phyloP scores from a whole-genome alignment of 2,329 filamentous ascomycete species.

The Trichoderma koningii region DNA sequence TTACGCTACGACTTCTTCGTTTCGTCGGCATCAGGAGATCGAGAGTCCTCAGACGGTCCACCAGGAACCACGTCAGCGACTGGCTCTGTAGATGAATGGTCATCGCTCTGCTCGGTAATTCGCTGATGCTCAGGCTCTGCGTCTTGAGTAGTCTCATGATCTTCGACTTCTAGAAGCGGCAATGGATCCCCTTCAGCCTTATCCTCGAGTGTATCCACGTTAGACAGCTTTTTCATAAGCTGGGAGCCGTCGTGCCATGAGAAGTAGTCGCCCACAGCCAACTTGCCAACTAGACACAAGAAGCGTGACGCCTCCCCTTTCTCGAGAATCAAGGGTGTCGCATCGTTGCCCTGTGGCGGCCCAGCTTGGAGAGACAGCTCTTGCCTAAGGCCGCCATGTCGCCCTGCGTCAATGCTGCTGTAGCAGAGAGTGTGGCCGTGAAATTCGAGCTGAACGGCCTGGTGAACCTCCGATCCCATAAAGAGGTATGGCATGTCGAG shows the following conservation, averaged over 20 bases:
- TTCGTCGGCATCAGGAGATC: neutral
- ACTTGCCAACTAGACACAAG: constrained; percentile 36
- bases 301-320: constrained; percentile 30
- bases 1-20: neutral
- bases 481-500: constrained; percentile 44
- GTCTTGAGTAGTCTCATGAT: neutral
- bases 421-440: constrained; percentile 51
- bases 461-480: constrained; percentile 55
- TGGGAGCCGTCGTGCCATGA: constrained; percentile 41
- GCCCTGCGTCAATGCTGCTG: constrained; percentile 54
- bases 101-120: neutral
- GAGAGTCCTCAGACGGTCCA: neutral
- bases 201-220: neutral
- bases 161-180: neutral
- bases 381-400: constrained; percentile 53
- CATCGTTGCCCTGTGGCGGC: neutral
- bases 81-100: neutral
- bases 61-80: neutral
- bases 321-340: neutral
- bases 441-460: constrained; percentile 47
- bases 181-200: neutral
- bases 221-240: constrained; percentile 31
- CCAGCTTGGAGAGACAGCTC: constrained; percentile 48
- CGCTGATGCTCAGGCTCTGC: neutral
- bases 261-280: constrained; percentile 39